Base-by-base conservation (phyloP, 176 grass and related monocot species). In the Tillandsia fasciculata region DNA sequence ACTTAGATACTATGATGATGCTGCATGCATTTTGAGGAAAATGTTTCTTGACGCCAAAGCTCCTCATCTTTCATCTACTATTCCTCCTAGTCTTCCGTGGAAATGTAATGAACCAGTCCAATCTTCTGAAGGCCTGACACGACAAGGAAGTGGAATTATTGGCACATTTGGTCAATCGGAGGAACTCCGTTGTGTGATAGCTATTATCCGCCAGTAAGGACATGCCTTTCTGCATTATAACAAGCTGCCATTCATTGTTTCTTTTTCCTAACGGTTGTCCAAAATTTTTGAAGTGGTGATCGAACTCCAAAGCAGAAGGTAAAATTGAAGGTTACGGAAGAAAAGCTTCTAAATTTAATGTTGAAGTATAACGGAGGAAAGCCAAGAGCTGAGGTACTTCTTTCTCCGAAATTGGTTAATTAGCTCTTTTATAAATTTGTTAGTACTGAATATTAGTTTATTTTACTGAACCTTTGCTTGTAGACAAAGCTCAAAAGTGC, bases 271-370 rank as follows among this genome's bases (percentile, higher is more conserved):
- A 79, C 74, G 12, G 76, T 84, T 66, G 3, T 81, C 11, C 67
- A 33, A 78, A 73, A 80, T 80, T 79, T 59, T 75, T 26, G 63
- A 76, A 96, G 92, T 82, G 92, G 92, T 56, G 92, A 96, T 80
- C 88, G 92, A 70, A 96, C 88, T 70, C 92, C 92, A 74, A 96
- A 96, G 83, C 92, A 96, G 71, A 96, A 96, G 67, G 92, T 96
- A 58, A 96, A 96, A 68, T 78, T 96, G 76, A 96, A 91, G 72
- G 86, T 91, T 73, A 96, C 83, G 18, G 88, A 96, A 85, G 92
- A 96, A 78, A 96, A 89, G 66, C 83, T 96, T 71, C 77, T 96
- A 52, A 91, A 96, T 83, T 81, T 96, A 76, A 89, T 96, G 85
- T 68, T 96, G 67, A 96, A 96, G 82, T 96, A 96, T 76, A 96